Evolutionary conservation across 1,139 yeast species (phyloP), one percentile per base, ranked within the genome.

Genomic region (Debaryomyces coudertii): DNA sequence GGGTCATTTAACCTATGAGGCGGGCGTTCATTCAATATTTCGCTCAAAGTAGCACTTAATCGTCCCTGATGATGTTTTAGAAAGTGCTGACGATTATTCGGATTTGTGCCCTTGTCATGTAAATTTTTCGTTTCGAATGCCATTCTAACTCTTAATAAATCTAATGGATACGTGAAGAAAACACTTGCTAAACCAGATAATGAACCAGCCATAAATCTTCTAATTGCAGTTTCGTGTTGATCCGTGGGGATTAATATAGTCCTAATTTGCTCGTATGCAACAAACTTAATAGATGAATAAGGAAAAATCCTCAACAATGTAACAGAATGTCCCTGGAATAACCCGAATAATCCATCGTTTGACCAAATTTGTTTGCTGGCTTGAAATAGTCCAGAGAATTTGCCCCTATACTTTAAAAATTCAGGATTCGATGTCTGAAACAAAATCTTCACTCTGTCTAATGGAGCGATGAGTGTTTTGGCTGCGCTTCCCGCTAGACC

Each of bases 401-500:
- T 83, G 15, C 97, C 97, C 16, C 96, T 76, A 62, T 83, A 90
- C 63, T 86, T 80, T 31, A 80, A 66, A 58, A 88, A 93, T 50
- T 87, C 93, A 0, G 98, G 98, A 58, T 92, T 92, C 20, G 95
- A 83, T 0, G 99, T 95, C 68, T 93, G 99, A 65, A 93, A 93
- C 40, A 93, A 71, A 56, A 93, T 93, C 69, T 93, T 93, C 52
- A 93, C 93, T 57, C 99, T 77, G 65, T 93, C 99, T 46, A 93
- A 68, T 0, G 99, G 99, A 0, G 99, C 99, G 39, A 93, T 88
- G 44, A 92, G 73, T 0, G 98, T 90, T 61, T 93, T 93, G 5
- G 97, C 99, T 7, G 95, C 90, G 45, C 92, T 83, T 0, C 99
- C 99, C 0, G 99, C 97, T 1, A 90, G 58, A 0, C 99, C 99